A percentile compares a stretch with the other conserved stretches of the same genome.
These are phyloP conservation scores for Sisymbrium irio DNA, from an alignment of 345 rosid species.

Conservation along the genomic window DNA sequence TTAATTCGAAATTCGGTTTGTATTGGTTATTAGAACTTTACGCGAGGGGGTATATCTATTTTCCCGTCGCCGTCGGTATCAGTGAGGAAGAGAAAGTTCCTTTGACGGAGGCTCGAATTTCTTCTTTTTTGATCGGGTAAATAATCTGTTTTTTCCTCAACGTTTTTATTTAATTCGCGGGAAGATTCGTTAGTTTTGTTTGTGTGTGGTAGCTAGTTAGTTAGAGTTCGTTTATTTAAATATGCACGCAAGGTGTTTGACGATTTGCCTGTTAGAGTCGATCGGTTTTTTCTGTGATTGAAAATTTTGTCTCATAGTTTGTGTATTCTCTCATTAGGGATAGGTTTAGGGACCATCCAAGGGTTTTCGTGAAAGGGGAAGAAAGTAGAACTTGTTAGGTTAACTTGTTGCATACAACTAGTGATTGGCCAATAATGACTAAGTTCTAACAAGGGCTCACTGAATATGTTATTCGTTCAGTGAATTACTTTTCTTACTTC, in stretches of 20 bases:
- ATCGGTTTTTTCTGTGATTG: background rate
- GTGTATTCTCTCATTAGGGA: no score
- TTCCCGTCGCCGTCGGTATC: background rate
- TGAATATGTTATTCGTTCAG: background rate
- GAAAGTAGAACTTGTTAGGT: constrained; percentile 7
- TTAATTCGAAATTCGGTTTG: background rate
- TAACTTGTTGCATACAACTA: constrained; percentile 5
- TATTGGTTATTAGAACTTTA: background rate
- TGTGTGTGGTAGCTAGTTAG: no score
- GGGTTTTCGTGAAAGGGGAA: background rate
- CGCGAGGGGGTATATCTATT: background rate
- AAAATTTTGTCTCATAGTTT: background rate
- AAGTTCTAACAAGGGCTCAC: background rate
- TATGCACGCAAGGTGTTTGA: constrained; percentile 30
- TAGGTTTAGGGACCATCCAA: no score
- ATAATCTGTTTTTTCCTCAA: background rate
- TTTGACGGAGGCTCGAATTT: background rate
- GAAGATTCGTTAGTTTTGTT: background rate
- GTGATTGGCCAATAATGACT: background rate
- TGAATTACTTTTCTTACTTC: background rate
- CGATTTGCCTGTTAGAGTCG: constrained; percentile 16
- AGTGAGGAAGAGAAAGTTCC: background rate
- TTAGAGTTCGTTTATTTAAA: background rate
- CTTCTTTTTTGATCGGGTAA: background rate
- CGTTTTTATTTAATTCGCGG: background rate